These are phyloP conservation scores for Plasmodium adleri DNA, from an alignment of 169 alveolate genomes.

Conservation along the genomic window DNA sequence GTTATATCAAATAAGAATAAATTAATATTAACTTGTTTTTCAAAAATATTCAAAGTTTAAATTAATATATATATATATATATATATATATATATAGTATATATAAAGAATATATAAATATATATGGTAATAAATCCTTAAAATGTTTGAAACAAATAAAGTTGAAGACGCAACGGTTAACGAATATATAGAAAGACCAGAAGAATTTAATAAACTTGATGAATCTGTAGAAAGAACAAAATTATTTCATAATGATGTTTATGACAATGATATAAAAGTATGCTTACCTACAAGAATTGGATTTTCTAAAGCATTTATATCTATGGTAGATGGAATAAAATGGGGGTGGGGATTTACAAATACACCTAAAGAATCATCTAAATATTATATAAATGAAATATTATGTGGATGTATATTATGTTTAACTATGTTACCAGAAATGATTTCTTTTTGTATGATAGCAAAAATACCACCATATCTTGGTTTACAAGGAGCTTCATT, in stretches of 20 bases:
- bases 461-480: slow-evolving; percentile 86
- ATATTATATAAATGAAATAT: slow-evolving; percentile 83
- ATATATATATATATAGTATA: neutral
- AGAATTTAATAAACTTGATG: slow-evolving; percentile 32
- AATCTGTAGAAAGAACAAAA: slow-evolving; percentile 59
- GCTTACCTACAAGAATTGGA: slow-evolving; percentile 71
- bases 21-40: too few species aligned
- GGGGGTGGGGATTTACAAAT: slow-evolving; percentile 78
- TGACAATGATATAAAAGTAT: slow-evolving; percentile 69
- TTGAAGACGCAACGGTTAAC: slow-evolving; percentile 4
- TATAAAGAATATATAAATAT: neutral
- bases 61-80: neutral
- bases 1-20: too few species aligned
- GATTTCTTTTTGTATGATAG: slow-evolving; percentile 86
- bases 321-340: slow-evolving; percentile 66
- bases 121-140: slow-evolving; percentile 18
- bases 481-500: slow-evolving; percentile 88
- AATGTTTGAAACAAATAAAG: slow-evolving; percentile 20
- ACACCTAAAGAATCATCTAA: slow-evolving; percentile 71
- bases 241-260: slow-evolving; percentile 50
- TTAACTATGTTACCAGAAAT: slow-evolving; percentile 88
- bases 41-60: too few species aligned
- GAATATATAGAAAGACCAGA: neutral
- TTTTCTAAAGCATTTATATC: slow-evolving; percentile 40
- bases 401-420: slow-evolving; percentile 85